These are phyloP conservation scores for Pseudofabraea citricarpa DNA, from an alignment of 2,329 filamentous ascomycete species.

Conservation along the genomic window DNA sequence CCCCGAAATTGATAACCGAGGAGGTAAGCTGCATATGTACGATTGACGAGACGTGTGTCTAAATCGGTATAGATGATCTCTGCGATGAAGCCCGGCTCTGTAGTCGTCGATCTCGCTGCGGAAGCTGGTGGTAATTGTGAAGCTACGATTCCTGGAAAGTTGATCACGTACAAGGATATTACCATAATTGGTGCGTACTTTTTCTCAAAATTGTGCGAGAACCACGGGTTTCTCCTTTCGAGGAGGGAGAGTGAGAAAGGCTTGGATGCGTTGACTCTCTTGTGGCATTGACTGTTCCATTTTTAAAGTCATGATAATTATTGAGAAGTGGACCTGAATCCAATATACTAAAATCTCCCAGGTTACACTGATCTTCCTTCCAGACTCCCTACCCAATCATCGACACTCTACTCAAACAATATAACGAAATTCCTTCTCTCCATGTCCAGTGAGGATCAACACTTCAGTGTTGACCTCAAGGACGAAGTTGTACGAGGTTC, in stretches of 20 bases:
- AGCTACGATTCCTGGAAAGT: constrained; percentile 68
- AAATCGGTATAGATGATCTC: constrained; percentile 37
- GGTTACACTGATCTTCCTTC: constrained; percentile 86
- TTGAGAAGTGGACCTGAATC: not conserved
- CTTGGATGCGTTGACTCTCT: too few species aligned
- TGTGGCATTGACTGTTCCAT: too few species aligned
- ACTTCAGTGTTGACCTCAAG: constrained; percentile 73
- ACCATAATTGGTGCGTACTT: constrained; percentile 68
- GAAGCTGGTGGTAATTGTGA: constrained; percentile 88
- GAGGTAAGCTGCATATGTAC: constrained; percentile 33
- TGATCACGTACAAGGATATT: constrained; percentile 69
- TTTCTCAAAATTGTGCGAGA: not conserved
- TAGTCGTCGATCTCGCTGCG: constrained; percentile 82
- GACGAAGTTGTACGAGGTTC: constrained; percentile 84
- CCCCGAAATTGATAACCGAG: constrained; percentile 79
- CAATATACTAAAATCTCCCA: constrained; percentile 27
- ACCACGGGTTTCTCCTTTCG: too few species aligned
- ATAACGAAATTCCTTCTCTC: constrained; percentile 85
- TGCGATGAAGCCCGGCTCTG: constrained; percentile 80
- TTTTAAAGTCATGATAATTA: too few species aligned
- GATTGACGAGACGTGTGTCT: not conserved
- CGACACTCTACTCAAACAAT: constrained; percentile 89
- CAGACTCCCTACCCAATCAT: constrained; percentile 80
- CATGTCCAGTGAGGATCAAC: constrained; percentile 71
- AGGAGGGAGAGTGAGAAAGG: too few species aligned